Evolutionary conservation across 2,329 filamentous ascomycete genomes (phyloP).

Genomic region (Aspergillus novofumigatus): DNA sequence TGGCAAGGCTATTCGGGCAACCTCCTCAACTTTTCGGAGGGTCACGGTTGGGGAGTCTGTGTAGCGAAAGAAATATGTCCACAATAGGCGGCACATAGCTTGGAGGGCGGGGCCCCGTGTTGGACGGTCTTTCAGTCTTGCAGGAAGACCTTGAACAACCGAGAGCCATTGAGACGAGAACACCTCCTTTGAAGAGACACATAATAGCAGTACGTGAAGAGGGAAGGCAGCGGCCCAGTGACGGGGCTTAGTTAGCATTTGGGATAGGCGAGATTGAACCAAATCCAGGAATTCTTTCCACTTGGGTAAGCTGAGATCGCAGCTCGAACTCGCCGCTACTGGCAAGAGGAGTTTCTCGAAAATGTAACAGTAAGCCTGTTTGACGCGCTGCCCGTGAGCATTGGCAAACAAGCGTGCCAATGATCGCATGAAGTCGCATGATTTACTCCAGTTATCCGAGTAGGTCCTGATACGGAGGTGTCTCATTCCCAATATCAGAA

Average conservation of each 20-base stretch:
- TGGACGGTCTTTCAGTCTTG: constrained; percentile 77
- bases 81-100: constrained; percentile 82
- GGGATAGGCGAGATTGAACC: constrained; percentile 71
- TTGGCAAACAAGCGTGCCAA: constrained; percentile 78
- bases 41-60: constrained; percentile 66
- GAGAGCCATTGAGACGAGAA: constrained; percentile 86
- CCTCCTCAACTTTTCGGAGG: constrained; percentile 80
- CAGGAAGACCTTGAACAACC: constrained; percentile 70
- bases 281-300: constrained; percentile 83
- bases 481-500: constrained; percentile 88
- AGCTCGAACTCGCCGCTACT: constrained; percentile 74
- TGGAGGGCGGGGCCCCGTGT: constrained; percentile 78
- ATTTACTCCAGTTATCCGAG: constrained; percentile 75
- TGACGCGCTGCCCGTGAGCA: constrained; percentile 83
- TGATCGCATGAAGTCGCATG: constrained; percentile 81
- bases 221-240: constrained; percentile 91
- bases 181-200: constrained; percentile 77
- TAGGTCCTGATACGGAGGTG: constrained; percentile 72
- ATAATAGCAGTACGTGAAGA: constrained; percentile 79
- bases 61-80: constrained; percentile 88
- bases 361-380: constrained; percentile 90
- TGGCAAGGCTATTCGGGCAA: constrained; percentile 79
- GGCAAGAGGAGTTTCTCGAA: constrained; percentile 82
- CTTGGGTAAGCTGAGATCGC: constrained; percentile 72
- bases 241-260: constrained; percentile 85